phyloP scores from a whole-genome alignment of 305 asterid species.

The Euphrasia arctica region DNA sequence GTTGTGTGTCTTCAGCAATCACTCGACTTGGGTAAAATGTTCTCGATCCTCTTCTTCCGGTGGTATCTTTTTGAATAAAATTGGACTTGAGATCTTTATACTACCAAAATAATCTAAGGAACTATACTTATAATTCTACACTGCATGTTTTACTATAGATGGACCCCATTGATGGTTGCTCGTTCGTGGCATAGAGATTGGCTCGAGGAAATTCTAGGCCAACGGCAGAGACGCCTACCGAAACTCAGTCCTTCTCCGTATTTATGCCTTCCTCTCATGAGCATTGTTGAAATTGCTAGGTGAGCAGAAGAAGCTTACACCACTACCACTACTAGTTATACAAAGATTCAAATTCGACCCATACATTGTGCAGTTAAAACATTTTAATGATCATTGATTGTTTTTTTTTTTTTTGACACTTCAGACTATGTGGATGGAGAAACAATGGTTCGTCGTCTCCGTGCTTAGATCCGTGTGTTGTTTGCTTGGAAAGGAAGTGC shows the following conservation, averaged over 20 bases:
- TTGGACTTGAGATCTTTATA: not conserved
- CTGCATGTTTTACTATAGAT: constrained; percentile 38
- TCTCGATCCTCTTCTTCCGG: too few relatives aligned
- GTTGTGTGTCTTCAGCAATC: not conserved
- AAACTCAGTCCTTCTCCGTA: constrained; percentile 61
- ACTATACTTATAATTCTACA: not conserved
- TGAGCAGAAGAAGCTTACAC: constrained; percentile 29
- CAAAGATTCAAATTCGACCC: not conserved
- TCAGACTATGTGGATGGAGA: constrained; percentile 88
- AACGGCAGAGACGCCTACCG: constrained; percentile 43
- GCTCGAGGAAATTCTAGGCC: constrained; percentile 71
- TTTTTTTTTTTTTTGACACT: constrained; percentile 17
- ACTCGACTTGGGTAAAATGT: not conserved
- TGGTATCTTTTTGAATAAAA: too few relatives aligned
- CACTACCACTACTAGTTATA: not conserved
- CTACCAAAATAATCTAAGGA: not conserved
- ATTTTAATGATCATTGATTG: not conserved
- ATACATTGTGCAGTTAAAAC: not conserved
- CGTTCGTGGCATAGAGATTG: constrained; percentile 92
- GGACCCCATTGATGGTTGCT: constrained; percentile 95
- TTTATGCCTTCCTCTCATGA: constrained; percentile 88
- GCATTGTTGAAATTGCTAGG: constrained; percentile 88
- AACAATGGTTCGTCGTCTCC: constrained; percentile 39
- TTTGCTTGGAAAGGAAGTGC: constrained; percentile 86
- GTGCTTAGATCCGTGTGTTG: constrained; percentile 83